Percentiles rank a stretch among this genome's conserved stretches.
Evolutionary conservation across 495 filamentous ascomycete genomes (phyloP).

Genomic region (Tetracladium marchalianum): DNA sequence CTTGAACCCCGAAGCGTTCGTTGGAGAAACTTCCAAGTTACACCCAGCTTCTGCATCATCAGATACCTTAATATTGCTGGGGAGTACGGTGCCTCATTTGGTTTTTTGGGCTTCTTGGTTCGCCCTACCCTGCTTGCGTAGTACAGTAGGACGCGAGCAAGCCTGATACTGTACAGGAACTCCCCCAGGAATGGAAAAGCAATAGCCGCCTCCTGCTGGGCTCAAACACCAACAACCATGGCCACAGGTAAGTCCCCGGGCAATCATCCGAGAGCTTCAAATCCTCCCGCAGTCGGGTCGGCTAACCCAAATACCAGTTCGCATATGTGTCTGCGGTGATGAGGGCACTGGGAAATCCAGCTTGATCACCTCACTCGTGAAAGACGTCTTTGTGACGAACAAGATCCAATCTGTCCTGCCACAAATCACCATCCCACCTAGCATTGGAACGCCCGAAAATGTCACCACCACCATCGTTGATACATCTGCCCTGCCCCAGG

Average conservation of each 20-base stretch:
- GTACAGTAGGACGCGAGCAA: no score
- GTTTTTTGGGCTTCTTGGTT: no score
- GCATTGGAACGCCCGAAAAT: slow-evolving; percentile 82
- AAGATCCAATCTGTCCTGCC: slow-evolving; percentile 93
- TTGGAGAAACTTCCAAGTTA: no score
- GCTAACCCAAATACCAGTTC: slow-evolving; percentile 43
- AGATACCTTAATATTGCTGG: no score
- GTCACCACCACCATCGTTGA: slow-evolving; percentile 94
- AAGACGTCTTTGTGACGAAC: slow-evolving; percentile 85
- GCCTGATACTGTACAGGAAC: no score
- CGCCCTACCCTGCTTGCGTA: no score
- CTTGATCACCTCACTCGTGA: slow-evolving; percentile 74
- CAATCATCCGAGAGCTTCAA: background rate
- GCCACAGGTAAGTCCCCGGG: slow-evolving; percentile 13
- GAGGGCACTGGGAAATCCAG: slow-evolving; percentile 66
- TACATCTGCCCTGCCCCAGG: slow-evolving; percentile 90
- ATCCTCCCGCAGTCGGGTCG: background rate
- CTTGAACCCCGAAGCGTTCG: no score
- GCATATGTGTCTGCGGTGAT: slow-evolving; percentile 94
- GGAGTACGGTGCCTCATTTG: no score
- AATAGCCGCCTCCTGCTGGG: slow-evolving; percentile 13
- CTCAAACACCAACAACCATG: slow-evolving; percentile 18
- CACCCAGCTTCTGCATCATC: no score
- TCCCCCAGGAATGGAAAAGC: slow-evolving; percentile 5
- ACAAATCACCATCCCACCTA: slow-evolving; percentile 85